A percentile compares a stretch with the other conserved stretches of the same genome.
Conservation (phyloP, 495 filamentous ascomycete species). For the Penicillium cosmopolitanum region DNA sequence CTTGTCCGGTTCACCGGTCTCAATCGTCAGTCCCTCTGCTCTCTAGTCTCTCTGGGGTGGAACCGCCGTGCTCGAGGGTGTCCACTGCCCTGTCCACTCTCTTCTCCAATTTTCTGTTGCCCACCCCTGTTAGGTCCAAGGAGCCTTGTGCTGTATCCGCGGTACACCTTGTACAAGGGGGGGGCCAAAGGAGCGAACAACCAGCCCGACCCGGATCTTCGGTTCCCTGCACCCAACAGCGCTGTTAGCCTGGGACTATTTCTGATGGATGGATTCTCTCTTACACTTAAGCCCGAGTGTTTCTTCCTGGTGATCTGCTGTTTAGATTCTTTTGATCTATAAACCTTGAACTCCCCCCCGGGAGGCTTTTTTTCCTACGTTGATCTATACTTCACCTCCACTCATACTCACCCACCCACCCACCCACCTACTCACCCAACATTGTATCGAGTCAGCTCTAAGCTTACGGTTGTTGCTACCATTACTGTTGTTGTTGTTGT, state of each 20-base stretch:
- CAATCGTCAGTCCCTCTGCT: slow-evolving; percentile 9
- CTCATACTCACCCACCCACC: slow-evolving; percentile 9
- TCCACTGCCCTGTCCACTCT: slow-evolving; percentile 3
- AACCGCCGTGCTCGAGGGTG: slow-evolving; percentile 8
- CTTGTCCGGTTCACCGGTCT: slow-evolving; percentile 26
- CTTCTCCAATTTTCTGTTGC: not conserved
- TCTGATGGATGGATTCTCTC: slow-evolving; percentile 10
- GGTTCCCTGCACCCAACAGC: slow-evolving; percentile 32
- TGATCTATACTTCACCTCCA: slow-evolving; percentile 19
- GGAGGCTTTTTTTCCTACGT: slow-evolving; percentile 6
- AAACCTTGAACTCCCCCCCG: slow-evolving; percentile 23
- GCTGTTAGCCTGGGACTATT: slow-evolving; percentile 24
- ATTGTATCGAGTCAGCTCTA: not conserved
- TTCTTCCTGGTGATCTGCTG: slow-evolving; percentile 28
- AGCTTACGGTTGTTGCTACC: not conserved
- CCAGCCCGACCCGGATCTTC: slow-evolving; percentile 26
- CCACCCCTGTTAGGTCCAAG: slow-evolving; percentile 24
- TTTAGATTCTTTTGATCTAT: slow-evolving; percentile 26
- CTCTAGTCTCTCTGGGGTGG: slow-evolving; percentile 23
- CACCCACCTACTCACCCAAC: not conserved
- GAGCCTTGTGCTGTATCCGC: slow-evolving; percentile 32
- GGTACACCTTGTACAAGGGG: slow-evolving; percentile 26
- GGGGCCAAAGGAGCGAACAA: slow-evolving; percentile 31
- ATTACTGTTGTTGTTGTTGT: not conserved
- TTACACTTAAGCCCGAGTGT: slow-evolving; percentile 29